These are phyloP conservation scores for Crucibulum laeve DNA, from an alignment of 768 basidiomycete species.

Conservation along the genomic window DNA sequence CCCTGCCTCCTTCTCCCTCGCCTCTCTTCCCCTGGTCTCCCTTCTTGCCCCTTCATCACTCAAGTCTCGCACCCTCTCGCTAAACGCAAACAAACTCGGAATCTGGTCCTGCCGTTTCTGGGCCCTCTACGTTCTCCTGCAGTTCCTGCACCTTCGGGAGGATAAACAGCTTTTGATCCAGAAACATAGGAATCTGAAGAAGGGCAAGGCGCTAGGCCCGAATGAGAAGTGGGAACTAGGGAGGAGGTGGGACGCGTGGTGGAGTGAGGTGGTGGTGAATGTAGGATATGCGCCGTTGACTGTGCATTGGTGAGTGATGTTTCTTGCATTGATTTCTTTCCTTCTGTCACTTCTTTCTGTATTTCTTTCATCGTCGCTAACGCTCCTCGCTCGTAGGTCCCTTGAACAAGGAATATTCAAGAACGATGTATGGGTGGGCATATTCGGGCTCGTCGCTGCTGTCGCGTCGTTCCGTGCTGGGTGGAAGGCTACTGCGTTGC, in stretches of 20 bases:
- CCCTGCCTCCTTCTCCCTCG: conserved; percentile 50
- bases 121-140: conserved; percentile 75
- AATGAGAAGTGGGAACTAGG: conserved; percentile 55
- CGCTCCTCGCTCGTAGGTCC: conserved; percentile 63
- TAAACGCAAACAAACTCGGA: conserved; percentile 45
- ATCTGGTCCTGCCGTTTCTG: conserved; percentile 81
- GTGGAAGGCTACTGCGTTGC: conserved; percentile 66
- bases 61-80: conserved; percentile 32
- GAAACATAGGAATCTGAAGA: conserved; percentile 52
- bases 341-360: not conserved
- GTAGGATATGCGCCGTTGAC: conserved; percentile 77
- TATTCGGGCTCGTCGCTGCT: conserved; percentile 44
- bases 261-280: conserved; percentile 71
- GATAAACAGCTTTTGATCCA: conserved; percentile 56
- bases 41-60: too few species aligned
- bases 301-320: conserved; percentile 65
- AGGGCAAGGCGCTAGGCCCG: conserved; percentile 48
- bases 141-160: conserved; percentile 68
- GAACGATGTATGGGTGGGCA: conserved; percentile 53
- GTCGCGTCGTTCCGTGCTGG: conserved; percentile 62
- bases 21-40: conserved; percentile 25
- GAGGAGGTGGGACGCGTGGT: conserved; percentile 61
- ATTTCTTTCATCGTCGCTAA: too few species aligned
- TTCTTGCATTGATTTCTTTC: not conserved
- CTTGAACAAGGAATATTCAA: conserved; percentile 60